Evolutionary conservation across 805 yeast species (phyloP), one percentile per base, ranked within the genome.

Genomic region (Wickerhamiella azymoides): DNA sequence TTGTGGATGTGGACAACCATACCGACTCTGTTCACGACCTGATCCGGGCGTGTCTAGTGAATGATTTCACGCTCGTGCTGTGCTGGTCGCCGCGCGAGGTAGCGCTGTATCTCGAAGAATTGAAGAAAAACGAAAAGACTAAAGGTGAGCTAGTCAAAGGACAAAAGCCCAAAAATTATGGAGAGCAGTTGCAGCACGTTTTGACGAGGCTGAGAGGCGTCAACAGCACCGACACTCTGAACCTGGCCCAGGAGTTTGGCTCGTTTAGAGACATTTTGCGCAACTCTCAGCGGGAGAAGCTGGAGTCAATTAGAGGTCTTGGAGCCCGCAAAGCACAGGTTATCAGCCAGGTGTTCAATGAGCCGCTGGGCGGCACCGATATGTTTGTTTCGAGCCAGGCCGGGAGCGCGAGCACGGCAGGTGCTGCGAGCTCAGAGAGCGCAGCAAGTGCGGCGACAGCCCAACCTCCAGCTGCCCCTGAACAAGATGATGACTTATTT

Each of bases 1-100:
- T 60, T n/a, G 62, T 65, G 3, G 69, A 66, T 37, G 56, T 64
- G 24, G 70, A 65, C 32, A 62, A 65, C 47, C 64, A 62, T 24
- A 52, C 51, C 5, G 66, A 56, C 10, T 50, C 63, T 1, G 38
- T 67, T 8, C 54, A 56, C 35, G 62, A 62, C 19, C 57, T 67
- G 27, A 61, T 66, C 18, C 59, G 55, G 46, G 53, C 59, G 19
- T 52, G 62, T 16, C 45, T 66, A 16, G 49, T 51, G 26, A 54
- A 57, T 21, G 62, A 58, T 18, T 50, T 62, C 39, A 54, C 69
- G 1, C 42, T 66, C 13, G 38, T 67, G 4, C 56, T 64, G 19
- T 58, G 66, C 7, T 62, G 69, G 65, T 54, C 57, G 41, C 49
- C 48, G 13, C 57, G 52, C 27, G 72, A 67, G 48, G 68, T 68